phyloP scores from a whole-genome alignment of 805 yeast species.

The Wickerhamiella spandovensis region DNA sequence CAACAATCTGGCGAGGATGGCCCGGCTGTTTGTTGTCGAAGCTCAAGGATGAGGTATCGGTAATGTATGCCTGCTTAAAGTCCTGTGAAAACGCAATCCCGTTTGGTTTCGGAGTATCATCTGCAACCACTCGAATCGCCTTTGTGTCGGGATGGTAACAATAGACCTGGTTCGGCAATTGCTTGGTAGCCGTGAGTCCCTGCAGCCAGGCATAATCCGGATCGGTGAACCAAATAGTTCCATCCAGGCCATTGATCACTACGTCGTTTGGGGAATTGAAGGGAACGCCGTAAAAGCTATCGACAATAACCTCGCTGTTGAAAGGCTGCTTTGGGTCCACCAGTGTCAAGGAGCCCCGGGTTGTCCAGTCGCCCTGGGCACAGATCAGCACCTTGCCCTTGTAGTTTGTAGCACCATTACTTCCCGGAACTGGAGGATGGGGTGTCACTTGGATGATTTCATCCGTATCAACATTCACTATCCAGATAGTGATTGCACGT shows the following conservation, averaged over 20 bases:
- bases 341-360: conserved; percentile 13
- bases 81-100: conserved; percentile 48
- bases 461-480: background rate
- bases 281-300: conserved; percentile 19
- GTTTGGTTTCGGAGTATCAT: conserved; percentile 46
- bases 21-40: background rate
- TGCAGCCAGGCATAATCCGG: conserved; percentile 19
- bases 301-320: conserved; percentile 10
- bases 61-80: conserved; percentile 34
- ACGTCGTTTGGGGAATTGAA: conserved; percentile 22
- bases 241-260: conserved; percentile 17
- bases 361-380: conserved; percentile 16
- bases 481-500: background rate
- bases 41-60: conserved; percentile 26
- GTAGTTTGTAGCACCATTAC: conserved; percentile 20
- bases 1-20: background rate
- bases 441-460: background rate
- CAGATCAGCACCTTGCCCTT: conserved; percentile 17
- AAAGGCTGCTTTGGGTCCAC: conserved; percentile 16
- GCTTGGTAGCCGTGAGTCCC: conserved; percentile 2
- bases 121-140: conserved; percentile 24
- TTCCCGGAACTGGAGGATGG: conserved; percentile 4
- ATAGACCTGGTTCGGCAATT: conserved; percentile 28
- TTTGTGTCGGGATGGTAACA: conserved; percentile 25
- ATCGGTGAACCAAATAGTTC: conserved; percentile 22